Percentiles rank a stretch among this genome's conserved stretches.
phyloP scores from a whole-genome alignment of 2,329 filamentous ascomycete genomes.

The Scortechinia acanthostroma region DNA sequence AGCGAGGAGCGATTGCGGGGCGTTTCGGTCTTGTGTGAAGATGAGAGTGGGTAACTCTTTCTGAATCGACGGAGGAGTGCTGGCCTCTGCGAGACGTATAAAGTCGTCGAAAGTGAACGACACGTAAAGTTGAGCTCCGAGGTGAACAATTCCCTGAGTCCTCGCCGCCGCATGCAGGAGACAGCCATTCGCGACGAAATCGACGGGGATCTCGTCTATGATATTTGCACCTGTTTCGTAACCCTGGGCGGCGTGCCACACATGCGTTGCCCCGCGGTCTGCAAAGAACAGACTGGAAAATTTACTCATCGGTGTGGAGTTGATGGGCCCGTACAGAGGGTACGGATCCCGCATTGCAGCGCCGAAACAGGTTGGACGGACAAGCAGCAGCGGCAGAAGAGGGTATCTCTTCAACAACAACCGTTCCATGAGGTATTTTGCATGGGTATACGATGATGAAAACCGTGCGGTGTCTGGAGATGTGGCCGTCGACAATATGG shows the following conservation, averaged over 20 bases:
- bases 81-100: not conserved
- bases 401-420: not conserved
- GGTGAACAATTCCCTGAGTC: not conserved
- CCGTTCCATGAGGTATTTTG: constrained; percentile 1
- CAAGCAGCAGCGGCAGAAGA: not conserved
- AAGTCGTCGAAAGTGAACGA: not conserved
- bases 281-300: not conserved
- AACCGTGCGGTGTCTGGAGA: not conserved
- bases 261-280: not conserved
- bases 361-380: not conserved
- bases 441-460: not conserved
- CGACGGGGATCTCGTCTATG: not conserved
- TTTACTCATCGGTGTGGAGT: not conserved
- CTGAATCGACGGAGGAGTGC: not conserved
- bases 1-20: not conserved
- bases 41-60: not conserved
- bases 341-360: not conserved
- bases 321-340: not conserved
- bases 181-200: not conserved
- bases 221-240: not conserved
- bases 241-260: not conserved
- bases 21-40: not conserved
- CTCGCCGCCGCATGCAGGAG: not conserved
- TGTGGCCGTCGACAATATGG: not conserved
- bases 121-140: not conserved